Base-by-base conservation (phyloP, 257 asterid genomes). In the Nicotiana obtusifolia region DNA sequence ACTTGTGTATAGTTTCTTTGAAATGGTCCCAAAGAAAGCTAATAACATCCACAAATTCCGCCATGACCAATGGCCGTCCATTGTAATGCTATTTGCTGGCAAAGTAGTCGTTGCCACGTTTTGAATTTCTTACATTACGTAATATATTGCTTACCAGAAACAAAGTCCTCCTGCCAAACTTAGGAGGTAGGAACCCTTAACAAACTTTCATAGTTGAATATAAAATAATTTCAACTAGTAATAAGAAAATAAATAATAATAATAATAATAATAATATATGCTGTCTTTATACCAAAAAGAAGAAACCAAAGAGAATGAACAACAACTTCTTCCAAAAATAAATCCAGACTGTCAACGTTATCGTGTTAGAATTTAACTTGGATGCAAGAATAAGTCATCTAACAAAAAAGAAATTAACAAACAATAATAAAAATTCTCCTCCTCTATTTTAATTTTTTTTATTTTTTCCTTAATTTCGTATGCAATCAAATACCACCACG, bases 31-130 rank as follows among this genome's bases (percentile, higher is more conserved):
- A 20, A 5, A 13, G 30, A 65, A 47, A 64, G 33, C 37, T 11
- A 64, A 1, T 75, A 75, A 75, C 62, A 75, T 47, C 80, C 80
- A 75, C 44, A 75, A 75, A 75, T 49, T 49, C 62, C 80, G 62
- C 62, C 80, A 15, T 75, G 37, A 49, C 79, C 44, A 75, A 8
- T 75, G 79, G 79, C 62, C 62, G 79, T 75, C 62, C 62, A 49
- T 75, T 22, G 59, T 73, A 52, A 14, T 49, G 14, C 24, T 15
- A 75, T 75, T 49, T 47, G 24, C 79, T 49, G 79, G 22, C 79
- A 22, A 47, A 5, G 52, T 75, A 14, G 62, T 75, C 79, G 79
- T 24, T 75, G 24, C 79, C 79, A 75, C 62, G 79, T 49, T 49
- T 47, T 22, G 16, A 26, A 44, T 14, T 49, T 49, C 33, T 71